phyloP scores from a whole-genome alignment of 306 rosid species.

The Fragaria iinumae region DNA sequence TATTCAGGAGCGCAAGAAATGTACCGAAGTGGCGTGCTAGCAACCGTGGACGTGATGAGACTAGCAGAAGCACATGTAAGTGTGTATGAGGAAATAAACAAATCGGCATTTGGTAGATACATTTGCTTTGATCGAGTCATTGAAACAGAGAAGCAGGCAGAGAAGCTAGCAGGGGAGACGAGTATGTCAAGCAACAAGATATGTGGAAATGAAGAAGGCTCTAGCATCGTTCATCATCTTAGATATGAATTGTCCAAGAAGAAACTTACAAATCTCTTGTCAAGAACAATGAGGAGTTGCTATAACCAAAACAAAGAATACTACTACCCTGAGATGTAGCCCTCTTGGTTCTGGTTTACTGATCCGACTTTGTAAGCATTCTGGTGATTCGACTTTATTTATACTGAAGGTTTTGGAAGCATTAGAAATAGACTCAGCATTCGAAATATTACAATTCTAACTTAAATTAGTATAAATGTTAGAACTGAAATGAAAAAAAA shows the following conservation, averaged over 20 bases:
- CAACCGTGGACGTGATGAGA: conserved; percentile 53
- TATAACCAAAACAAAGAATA: conserved; percentile 21
- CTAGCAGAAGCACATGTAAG: conserved; percentile 65
- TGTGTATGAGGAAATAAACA: conserved; percentile 59
- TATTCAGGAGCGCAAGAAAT: conserved; percentile 56
- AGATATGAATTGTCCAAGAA: conserved; percentile 49
- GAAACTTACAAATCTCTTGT: conserved; percentile 56
- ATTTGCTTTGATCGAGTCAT: conserved; percentile 61
- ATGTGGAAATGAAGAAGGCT: conserved; percentile 29
- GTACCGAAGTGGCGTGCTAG: conserved; percentile 60
- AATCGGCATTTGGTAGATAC: conserved; percentile 68
- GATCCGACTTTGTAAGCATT: no score
- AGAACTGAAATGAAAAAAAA: no score
- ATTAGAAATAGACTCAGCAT: no score
- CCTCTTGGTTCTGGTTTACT: background rate
- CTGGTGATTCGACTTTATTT: no score
- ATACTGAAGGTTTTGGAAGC: no score
- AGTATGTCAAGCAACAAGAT: conserved; percentile 44
- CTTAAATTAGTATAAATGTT: no score
- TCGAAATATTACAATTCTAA: no score
- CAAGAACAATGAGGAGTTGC: conserved; percentile 41
- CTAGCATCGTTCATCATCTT: background rate
- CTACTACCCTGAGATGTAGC: background rate
- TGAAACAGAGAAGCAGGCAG: conserved; percentile 41
- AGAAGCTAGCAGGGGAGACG: conserved; percentile 49